Evolutionary conservation across 495 filamentous ascomycete species (phyloP).

Genomic region (Cenococcum geophilum): DNA sequence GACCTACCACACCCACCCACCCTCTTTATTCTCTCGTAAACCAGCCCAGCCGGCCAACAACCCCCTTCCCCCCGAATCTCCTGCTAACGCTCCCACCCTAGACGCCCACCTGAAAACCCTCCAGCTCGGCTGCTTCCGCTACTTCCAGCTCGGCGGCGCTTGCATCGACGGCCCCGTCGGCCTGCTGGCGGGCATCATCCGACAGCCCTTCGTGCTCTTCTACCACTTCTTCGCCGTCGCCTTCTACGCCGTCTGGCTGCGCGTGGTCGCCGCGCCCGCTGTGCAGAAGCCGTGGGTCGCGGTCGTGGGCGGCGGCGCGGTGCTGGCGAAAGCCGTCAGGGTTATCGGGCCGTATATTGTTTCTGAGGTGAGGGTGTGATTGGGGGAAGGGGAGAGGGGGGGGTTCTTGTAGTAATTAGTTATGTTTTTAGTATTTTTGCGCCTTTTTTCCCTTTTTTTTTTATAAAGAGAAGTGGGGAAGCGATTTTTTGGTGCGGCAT

Average conservation of each 20-base stretch:
- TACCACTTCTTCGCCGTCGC: conserved; percentile 94
- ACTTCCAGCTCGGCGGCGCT: conserved; percentile 72
- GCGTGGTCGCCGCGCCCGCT: conserved; percentile 1
- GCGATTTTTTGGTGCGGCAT: too few relatives aligned
- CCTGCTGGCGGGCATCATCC: conserved; percentile 76
- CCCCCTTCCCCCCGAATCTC: neutral
- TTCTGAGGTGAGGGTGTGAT: conserved; percentile 24
- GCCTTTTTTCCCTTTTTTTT: too few relatives aligned
- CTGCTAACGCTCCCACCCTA: conserved; percentile 5
- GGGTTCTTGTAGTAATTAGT: too few relatives aligned
- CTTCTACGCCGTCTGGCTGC: conserved; percentile 76
- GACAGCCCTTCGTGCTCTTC: conserved; percentile 70
- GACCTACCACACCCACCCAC: too few relatives aligned
- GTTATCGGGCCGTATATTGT: conserved; percentile 34
- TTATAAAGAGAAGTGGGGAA: too few relatives aligned
- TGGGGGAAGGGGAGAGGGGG: too few relatives aligned
- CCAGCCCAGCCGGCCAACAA: too few relatives aligned
- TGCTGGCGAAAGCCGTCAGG: conserved; percentile 28
- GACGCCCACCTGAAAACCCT: conserved; percentile 66
- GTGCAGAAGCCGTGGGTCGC: conserved; percentile 19
- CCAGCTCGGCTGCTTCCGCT: conserved; percentile 86
- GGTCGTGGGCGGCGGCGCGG: conserved; percentile 16
- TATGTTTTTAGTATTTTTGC: too few relatives aligned
- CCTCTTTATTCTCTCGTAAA: too few relatives aligned
- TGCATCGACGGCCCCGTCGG: conserved; percentile 71